Evolutionary conservation across 352 stramenopile species (phyloP), one percentile per base, ranked within the genome.

Genomic region (Pythium vanterpoolii): DNA sequence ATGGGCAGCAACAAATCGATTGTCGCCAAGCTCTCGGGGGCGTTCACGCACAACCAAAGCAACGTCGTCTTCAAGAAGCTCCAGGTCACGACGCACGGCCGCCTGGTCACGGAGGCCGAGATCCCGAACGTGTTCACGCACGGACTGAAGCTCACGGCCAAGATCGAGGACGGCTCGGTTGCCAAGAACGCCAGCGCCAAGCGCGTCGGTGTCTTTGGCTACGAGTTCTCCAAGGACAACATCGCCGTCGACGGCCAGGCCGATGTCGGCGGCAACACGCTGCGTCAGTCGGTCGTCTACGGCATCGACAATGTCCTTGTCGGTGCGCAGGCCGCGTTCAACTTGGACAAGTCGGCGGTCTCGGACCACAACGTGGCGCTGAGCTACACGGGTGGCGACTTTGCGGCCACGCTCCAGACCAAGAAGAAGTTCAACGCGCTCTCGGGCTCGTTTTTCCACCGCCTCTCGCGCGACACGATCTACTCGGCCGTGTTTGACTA

Each of bases 1-100:
- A 74, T 93, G 59, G 79, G 59, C 68, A 69, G 63, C 74, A 90
- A 91, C 79, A 93, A 93, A 73, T 82, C 77, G 49, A 93, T 93
- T 66, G 67, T 90, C 26, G 83, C 79, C 60, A 93, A 93, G 77
- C 68, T 93, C 52, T 76, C 77, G 50, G 76, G 80, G 50, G 80
- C 73, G 64, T 93, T 90, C 72, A 89, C 80, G 57, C 80, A 90
- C 72, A 56, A 61, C 33, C 65, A 66, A 34, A 87, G 68, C 52
- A 75, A 79, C 40, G 73, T 90, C 21, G 76, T 88, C 43, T 89
- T 91, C 66, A 91, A 89, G 79, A 93, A 93, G 78, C 77, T 93
- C 62, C 83, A 93, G 75, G 79, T 90, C 59, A 91, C 81, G 27
- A 93, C 81, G 18, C 77, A 89, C 57, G 83, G 83, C 40, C 77